Evolutionary conservation across 228 moss, liverwort and hornwort species (phyloP).

Genomic region (Sphagnum magellanicum): DNA sequence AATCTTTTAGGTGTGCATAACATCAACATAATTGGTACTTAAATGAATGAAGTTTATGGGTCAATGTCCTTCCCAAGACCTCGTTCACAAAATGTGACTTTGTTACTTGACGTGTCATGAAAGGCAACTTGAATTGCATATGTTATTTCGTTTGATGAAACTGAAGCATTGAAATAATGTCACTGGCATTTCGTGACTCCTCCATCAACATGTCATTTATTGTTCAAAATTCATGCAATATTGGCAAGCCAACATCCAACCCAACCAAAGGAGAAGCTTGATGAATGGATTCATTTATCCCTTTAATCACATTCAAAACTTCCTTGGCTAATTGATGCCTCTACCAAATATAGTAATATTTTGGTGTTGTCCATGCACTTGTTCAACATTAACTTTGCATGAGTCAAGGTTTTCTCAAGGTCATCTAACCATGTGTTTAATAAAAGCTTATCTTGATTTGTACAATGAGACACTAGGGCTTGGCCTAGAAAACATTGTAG

Average conservation of each 20-base stretch:
- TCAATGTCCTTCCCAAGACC: neutral
- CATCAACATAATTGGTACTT: neutral
- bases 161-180: too few species aligned
- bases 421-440: neutral
- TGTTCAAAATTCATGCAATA: neutral
- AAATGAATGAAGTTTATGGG: neutral
- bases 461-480: neutral
- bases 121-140: slow-evolving; percentile 3
- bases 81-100: neutral
- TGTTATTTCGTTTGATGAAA: neutral
- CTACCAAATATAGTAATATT: neutral
- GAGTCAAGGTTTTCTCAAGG: neutral
- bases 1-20: too few species aligned
- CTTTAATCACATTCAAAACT: slow-evolving; percentile 2
- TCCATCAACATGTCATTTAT: neutral
- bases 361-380: neutral
- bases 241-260: neutral
- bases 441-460: neutral
- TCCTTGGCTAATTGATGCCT: neutral
- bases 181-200: neutral
- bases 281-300: neutral
- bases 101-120: slow-evolving; percentile 5
- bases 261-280: neutral
- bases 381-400: neutral
- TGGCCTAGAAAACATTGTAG: neutral